These are phyloP conservation scores for Nannizziopsis barbatae DNA, from an alignment of 2,329 filamentous ascomycete species.

Conservation along the genomic window DNA sequence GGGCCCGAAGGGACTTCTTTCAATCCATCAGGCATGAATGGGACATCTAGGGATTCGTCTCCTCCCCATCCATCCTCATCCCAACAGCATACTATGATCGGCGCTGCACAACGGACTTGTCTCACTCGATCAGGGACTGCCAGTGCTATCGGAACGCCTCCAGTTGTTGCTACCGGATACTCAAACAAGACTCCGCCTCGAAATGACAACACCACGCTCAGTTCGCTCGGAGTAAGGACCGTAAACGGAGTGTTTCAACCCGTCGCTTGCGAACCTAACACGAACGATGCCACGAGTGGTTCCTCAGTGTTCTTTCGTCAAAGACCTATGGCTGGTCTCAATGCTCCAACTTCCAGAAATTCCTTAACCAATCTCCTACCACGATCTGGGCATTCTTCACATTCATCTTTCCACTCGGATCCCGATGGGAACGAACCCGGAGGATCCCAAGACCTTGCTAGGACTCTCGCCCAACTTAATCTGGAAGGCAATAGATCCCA, in stretches of 20 bases:
- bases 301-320: background rate
- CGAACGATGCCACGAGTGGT: background rate
- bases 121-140: conserved; percentile 18
- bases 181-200: conserved; percentile 9
- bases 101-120: conserved; percentile 24
- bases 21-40: conserved; percentile 29
- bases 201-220: background rate
- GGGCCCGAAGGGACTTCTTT: conserved; percentile 37
- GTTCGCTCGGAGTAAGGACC: background rate
- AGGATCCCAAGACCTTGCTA: conserved; percentile 24
- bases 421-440: conserved; percentile 26
- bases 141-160: background rate
- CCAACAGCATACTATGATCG: conserved; percentile 2
- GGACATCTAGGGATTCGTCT: conserved; percentile 29
- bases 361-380: conserved; percentile 26
- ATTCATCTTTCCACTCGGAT: conserved; percentile 33
- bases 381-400: conserved; percentile 28
- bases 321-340: conserved; percentile 17
- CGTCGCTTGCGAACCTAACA: background rate
- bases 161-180: conserved; percentile 24
- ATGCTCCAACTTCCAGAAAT: conserved; percentile 27
- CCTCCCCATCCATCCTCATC: conserved; percentile 36
- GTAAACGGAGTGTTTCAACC: background rate
- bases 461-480: conserved; percentile 25
- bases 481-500: conserved; percentile 1